These are phyloP conservation scores for Aspergillus steynii DNA, from an alignment of 495 filamentous ascomycete genomes.

Conservation along the genomic window DNA sequence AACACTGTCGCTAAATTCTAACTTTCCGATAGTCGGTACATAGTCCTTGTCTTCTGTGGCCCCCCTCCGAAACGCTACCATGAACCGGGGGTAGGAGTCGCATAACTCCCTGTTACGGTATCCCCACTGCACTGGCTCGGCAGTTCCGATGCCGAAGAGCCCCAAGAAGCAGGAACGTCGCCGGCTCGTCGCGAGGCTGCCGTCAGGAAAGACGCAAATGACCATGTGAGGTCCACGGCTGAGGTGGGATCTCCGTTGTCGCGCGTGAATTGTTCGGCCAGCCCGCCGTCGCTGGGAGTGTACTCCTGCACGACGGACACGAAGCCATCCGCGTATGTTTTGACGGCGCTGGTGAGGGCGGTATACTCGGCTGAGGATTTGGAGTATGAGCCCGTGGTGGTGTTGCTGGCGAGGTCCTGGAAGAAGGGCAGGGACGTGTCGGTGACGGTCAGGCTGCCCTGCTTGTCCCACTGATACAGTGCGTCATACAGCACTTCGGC, in stretches of 20 bases:
- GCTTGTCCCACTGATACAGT: slow-evolving; percentile 50
- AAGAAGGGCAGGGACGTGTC: slow-evolving; percentile 43
- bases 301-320: slow-evolving; percentile 49
- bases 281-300: slow-evolving; percentile 49
- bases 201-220: slow-evolving; percentile 63
- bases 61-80: slow-evolving; percentile 7
- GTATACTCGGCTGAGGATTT: slow-evolving; percentile 37
- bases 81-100: slow-evolving; percentile 11
- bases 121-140: slow-evolving; percentile 29
- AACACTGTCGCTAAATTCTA: too few species aligned
- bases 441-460: slow-evolving; percentile 45
- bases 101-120: slow-evolving; percentile 14
- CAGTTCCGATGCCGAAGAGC: slow-evolving; percentile 44
- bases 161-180: slow-evolving; percentile 50
- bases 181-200: slow-evolving; percentile 45
- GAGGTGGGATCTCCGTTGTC: slow-evolving; percentile 52
- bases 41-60: not conserved
- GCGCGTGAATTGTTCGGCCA: slow-evolving; percentile 63
- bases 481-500: slow-evolving; percentile 45
- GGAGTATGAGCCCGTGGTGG: slow-evolving; percentile 38
- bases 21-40: too few species aligned
- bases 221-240: slow-evolving; percentile 67
- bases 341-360: slow-evolving; percentile 43
- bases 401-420: slow-evolving; percentile 36
- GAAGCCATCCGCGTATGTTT: slow-evolving; percentile 52